A percentile compares a stretch with the other conserved stretches of the same genome.
Evolutionary conservation across 2,329 filamentous ascomycete species (phyloP).

Genomic region (Hansfordia pulvinata): DNA sequence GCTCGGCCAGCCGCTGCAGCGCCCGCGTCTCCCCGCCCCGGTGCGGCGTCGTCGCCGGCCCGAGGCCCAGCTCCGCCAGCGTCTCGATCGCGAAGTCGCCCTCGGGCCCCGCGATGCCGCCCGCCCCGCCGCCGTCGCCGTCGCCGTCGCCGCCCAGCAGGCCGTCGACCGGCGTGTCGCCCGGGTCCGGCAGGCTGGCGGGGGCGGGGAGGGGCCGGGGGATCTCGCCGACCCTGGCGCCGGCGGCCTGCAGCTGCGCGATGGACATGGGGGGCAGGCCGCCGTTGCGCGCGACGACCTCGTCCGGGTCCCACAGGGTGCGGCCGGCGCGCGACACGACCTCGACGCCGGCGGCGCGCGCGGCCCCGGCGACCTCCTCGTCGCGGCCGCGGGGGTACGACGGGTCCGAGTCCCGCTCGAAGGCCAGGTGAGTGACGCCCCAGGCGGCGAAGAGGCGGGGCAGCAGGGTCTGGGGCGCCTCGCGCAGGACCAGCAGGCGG

Average conservation of each 20-base stretch:
- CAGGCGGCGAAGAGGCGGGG: slow-evolving; percentile 62
- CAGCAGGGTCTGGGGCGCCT: slow-evolving; percentile 57
- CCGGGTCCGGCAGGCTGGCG: slow-evolving; percentile 46
- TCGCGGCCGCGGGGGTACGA: slow-evolving; percentile 56
- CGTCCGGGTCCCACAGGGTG: slow-evolving; percentile 62
- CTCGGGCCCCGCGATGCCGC: slow-evolving; percentile 48
- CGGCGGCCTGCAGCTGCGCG: slow-evolving; percentile 49
- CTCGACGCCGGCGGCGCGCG: slow-evolving; percentile 50
- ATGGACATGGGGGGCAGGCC: slow-evolving; percentile 67
- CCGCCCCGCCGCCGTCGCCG: slow-evolving; percentile 42
- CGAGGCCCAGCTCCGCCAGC: slow-evolving; percentile 56
- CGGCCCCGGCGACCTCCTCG: slow-evolving; percentile 40
- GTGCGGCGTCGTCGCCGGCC: slow-evolving; percentile 50
- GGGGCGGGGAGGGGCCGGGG: slow-evolving; percentile 48
- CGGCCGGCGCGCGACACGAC: slow-evolving; percentile 52
- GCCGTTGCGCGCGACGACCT: slow-evolving; percentile 49
- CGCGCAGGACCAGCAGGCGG: slow-evolving; percentile 58
- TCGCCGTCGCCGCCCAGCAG: slow-evolving; percentile 44
- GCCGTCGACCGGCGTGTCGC: slow-evolving; percentile 47
- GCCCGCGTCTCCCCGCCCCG: slow-evolving; percentile 58
- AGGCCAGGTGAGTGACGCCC: slow-evolving; percentile 63
- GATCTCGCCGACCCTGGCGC: slow-evolving; percentile 47
- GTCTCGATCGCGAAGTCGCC: slow-evolving; percentile 59
- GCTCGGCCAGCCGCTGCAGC: slow-evolving; percentile 39
- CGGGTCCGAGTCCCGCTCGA: slow-evolving; percentile 70